A percentile compares a stretch with the other conserved stretches of the same genome.
Evolutionary conservation across 2,329 filamentous ascomycete genomes (phyloP).

Genomic region (Cryphonectria nitschkei): DNA sequence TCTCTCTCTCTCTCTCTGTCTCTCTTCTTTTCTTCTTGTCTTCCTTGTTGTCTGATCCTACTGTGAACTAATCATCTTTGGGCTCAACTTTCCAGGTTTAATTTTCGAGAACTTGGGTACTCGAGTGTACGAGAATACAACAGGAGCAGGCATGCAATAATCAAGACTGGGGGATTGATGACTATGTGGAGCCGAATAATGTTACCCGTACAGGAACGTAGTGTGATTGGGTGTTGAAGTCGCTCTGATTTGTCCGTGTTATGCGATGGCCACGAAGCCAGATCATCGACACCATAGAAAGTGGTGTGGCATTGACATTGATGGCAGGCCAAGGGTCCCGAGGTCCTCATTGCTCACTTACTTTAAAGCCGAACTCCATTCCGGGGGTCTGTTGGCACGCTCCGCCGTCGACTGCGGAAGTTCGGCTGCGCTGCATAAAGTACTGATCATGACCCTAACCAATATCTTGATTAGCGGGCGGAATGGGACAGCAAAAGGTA

Average conservation of each 20-base stretch:
- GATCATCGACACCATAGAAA: background rate
- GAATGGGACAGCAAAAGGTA: background rate
- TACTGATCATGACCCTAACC: background rate
- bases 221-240: too few species aligned
- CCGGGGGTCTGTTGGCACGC: background rate
- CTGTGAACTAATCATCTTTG: too few species aligned
- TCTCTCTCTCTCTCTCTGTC: too few species aligned
- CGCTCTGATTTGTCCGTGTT: background rate
- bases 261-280: background rate
- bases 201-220: too few species aligned
- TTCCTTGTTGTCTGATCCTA: too few species aligned
- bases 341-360: background rate
- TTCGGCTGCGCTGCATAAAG: background rate
- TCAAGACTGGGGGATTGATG: too few species aligned
- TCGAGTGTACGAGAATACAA: too few species aligned
- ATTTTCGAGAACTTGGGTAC: too few species aligned
- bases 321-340: background rate
- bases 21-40: too few species aligned
- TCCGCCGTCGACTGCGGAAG: background rate
- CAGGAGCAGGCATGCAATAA: too few species aligned
- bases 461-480: background rate
- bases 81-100: too few species aligned
- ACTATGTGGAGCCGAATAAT: too few species aligned
- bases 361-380: background rate
- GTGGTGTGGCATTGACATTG: background rate